Conservation (phyloP, 306 rosid genomes). For the Cicer cuneatum region DNA sequence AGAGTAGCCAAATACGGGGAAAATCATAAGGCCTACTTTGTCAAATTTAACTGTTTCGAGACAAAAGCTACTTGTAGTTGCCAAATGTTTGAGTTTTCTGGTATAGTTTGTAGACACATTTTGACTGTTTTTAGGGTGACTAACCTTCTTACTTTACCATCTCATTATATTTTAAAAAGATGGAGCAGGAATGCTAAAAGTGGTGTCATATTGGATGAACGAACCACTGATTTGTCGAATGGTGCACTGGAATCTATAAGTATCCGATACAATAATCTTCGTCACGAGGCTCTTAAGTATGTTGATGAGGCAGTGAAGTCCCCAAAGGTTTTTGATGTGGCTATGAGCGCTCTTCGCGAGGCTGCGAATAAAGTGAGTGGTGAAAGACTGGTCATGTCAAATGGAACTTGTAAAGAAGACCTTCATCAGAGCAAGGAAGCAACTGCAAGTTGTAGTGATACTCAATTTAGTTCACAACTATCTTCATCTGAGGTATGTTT, state of each 20-base stretch:
- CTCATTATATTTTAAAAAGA: conserved; percentile 48
- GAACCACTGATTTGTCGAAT: conserved; percentile 28
- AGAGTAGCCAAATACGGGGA: conserved; percentile 51
- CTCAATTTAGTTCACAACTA: conserved; percentile 35
- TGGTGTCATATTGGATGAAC: conserved; percentile 42
- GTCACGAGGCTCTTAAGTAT: conserved; percentile 44
- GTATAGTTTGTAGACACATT: conserved; percentile 52
- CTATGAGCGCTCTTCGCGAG: conserved; percentile 44
- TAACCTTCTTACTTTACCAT: conserved; percentile 47
- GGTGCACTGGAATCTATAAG: conserved; percentile 38
- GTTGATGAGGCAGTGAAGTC: conserved; percentile 43
- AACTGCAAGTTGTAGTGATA: conserved; percentile 34
- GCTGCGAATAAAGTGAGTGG: conserved; percentile 47
- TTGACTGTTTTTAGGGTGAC: conserved; percentile 51
- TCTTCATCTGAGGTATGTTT: conserved; percentile 44
- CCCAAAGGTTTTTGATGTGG: conserved; percentile 30
- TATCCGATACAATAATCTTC: conserved; percentile 45
- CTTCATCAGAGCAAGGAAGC: conserved; percentile 37
- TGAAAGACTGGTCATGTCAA: conserved; percentile 36
- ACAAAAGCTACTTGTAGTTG: conserved; percentile 48
- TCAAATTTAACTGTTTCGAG: conserved; percentile 43
- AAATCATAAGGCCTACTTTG: conserved; percentile 37
- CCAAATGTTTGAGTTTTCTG: conserved; percentile 54
- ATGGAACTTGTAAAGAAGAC: conserved; percentile 39
- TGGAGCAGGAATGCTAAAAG: conserved; percentile 51